Evolutionary conservation across 805 yeast genomes (phyloP).

Genomic region (Candida orba): DNA sequence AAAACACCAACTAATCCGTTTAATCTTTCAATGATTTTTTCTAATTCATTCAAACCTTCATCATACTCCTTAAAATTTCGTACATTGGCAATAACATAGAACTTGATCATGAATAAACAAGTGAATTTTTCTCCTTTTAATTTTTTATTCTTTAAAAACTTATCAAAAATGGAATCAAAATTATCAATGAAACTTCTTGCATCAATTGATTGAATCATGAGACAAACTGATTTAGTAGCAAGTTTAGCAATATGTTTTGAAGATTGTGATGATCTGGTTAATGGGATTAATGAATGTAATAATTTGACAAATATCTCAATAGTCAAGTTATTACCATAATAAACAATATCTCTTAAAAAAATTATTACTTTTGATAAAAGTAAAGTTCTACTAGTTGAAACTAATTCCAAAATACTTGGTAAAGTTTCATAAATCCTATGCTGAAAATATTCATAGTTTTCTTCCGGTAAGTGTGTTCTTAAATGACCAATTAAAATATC

Average conservation of each 20-base stretch:
- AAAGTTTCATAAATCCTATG: slow-evolving; percentile 7
- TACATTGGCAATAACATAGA: slow-evolving; percentile 12
- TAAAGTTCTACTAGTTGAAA: slow-evolving; percentile 13
- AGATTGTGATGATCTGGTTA: slow-evolving; percentile 17
- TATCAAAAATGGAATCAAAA: slow-evolving; percentile 15
- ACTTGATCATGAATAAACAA: slow-evolving; percentile 20
- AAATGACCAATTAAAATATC: slow-evolving; percentile 18
- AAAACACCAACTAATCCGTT: slow-evolving; percentile 5
- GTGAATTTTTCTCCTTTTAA: slow-evolving; percentile 19
- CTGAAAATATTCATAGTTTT: slow-evolving; percentile 11
- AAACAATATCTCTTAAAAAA: slow-evolving; percentile 19
- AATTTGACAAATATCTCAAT: slow-evolving; percentile 12
- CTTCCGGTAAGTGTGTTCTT: slow-evolving; percentile 13
- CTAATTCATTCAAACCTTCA: neutral
- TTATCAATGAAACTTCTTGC: slow-evolving; percentile 11
- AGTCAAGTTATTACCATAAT: slow-evolving; percentile 13
- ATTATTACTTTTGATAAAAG: slow-evolving; percentile 15
- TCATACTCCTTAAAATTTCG: neutral
- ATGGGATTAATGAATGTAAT: slow-evolving; percentile 17
- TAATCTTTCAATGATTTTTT: slow-evolving; percentile 6
- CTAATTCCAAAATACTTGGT: slow-evolving; percentile 13
- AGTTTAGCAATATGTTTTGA: slow-evolving; percentile 9
- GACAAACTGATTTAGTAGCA: slow-evolving; percentile 18
- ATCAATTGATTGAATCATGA: slow-evolving; percentile 19
- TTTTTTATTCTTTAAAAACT: slow-evolving; percentile 11